Evolutionary conservation across 2,329 filamentous ascomycete genomes (phyloP).

Genomic region (Diaporthe eres): DNA sequence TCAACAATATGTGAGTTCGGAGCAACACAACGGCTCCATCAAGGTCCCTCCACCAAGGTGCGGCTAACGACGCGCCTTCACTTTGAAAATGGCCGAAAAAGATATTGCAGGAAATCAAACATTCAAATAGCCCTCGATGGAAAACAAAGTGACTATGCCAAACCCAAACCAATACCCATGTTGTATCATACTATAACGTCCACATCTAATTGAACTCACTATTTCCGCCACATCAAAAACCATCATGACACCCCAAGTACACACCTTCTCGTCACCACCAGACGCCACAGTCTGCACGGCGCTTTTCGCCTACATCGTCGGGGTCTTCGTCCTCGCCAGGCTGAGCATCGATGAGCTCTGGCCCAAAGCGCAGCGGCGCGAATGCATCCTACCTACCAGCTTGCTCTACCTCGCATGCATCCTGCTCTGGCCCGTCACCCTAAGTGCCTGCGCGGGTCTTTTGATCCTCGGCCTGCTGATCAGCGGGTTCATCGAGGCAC

Average conservation of each 20-base stretch:
- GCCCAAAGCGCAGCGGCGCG: neutral
- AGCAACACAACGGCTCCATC: neutral
- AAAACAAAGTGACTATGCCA: neutral
- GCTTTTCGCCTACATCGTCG: neutral
- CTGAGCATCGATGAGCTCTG: neutral
- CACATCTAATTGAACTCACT: neutral
- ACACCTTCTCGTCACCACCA: neutral
- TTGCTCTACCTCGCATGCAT: conserved; percentile 5
- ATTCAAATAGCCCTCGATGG: neutral
- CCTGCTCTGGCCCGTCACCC: neutral
- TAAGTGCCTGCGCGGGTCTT: neutral
- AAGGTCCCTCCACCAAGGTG: neutral
- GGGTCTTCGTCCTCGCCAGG: neutral
- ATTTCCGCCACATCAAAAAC: neutral
- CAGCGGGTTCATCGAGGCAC: neutral
- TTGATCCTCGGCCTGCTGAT: neutral
- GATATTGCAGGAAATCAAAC: neutral
- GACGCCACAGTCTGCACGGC: neutral
- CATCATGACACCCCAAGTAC: neutral
- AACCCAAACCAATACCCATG: neutral
- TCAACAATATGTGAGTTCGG: neutral
- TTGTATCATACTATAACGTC: neutral
- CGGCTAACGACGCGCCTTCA: neutral
- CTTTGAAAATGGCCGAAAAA: neutral
- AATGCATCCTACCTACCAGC: neutral